These are phyloP conservation scores for Kockiozyma suomiensis DNA, from an alignment of 805 yeast genomes.

Conservation along the genomic window DNA sequence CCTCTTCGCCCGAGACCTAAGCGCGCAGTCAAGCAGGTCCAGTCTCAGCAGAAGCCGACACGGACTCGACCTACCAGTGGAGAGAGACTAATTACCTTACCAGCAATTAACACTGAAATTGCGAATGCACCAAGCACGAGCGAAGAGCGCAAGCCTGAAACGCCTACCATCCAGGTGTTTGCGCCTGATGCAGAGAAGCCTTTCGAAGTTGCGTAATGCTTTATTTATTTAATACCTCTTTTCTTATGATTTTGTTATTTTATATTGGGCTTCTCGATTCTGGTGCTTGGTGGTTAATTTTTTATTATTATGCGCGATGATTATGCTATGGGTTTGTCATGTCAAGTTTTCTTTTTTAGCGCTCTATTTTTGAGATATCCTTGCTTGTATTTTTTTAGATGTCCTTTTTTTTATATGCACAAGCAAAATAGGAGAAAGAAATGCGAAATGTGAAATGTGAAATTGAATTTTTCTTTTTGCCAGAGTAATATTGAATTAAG, in stretches of 20 bases:
- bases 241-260: background rate
- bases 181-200: slow-evolving; percentile 33
- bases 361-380: background rate
- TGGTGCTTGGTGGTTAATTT: background rate
- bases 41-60: background rate
- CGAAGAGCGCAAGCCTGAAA: slow-evolving; percentile 8
- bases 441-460: background rate
- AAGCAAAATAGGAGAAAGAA: background rate
- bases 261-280: background rate
- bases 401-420: background rate
- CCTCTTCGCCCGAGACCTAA: slow-evolving; percentile 33
- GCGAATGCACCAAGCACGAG: background rate
- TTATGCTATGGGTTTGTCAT: background rate
- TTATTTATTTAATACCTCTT: background rate
- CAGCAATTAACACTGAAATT: slow-evolving; percentile 2
- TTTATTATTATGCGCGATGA: background rate
- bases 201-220: slow-evolving; percentile 17
- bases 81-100: slow-evolving; percentile 16
- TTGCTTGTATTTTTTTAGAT: background rate
- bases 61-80: slow-evolving; percentile 3
- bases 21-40: slow-evolving; percentile 22
- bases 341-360: background rate
- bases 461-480: background rate
- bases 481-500: background rate
- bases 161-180: slow-evolving; percentile 33